Evolutionary conservation across 1,139 yeast genomes (phyloP).

Genomic region (Yamadazyma sp.): DNA sequence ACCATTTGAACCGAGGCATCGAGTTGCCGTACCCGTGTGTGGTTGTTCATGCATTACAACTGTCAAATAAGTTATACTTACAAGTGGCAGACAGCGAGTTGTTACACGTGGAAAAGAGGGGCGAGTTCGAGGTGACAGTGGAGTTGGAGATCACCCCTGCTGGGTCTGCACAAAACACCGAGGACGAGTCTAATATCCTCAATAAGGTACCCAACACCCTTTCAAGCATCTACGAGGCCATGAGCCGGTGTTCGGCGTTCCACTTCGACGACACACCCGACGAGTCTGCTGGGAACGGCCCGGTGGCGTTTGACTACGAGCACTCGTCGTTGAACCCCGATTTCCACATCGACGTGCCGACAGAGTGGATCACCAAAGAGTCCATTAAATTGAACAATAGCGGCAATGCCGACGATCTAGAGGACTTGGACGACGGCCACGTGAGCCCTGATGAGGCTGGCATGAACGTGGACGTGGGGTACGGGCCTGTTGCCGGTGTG

Average conservation of each 20-base stretch:
- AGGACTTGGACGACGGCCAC: conserved; percentile 16
- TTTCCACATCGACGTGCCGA: conserved; percentile 20
- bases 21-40: conserved; percentile 42
- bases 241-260: conserved; percentile 40
- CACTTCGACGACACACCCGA: conserved; percentile 25
- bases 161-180: neutral
- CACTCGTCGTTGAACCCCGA: conserved; percentile 9
- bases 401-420: conserved; percentile 44
- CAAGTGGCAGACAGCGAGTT: conserved; percentile 30
- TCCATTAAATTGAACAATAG: conserved; percentile 18
- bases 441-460: conserved; percentile 33
- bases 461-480: conserved; percentile 47
- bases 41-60: conserved; percentile 38
- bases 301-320: conserved; percentile 14
- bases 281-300: conserved; percentile 20
- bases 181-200: conserved; percentile 1
- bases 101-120: conserved; percentile 9
- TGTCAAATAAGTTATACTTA: conserved; percentile 26
- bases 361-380: conserved; percentile 19
- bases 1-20: conserved; percentile 27
- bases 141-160: conserved; percentile 7
- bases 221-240: conserved; percentile 31
- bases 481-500: conserved; percentile 36
- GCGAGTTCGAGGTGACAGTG: conserved; percentile 9
- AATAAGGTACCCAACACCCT: conserved; percentile 10